A percentile compares a stretch with the other conserved stretches of the same genome.
Conservation (phyloP, 1,284 basidiomycete species). For the Sanghuangporus baumii region DNA sequence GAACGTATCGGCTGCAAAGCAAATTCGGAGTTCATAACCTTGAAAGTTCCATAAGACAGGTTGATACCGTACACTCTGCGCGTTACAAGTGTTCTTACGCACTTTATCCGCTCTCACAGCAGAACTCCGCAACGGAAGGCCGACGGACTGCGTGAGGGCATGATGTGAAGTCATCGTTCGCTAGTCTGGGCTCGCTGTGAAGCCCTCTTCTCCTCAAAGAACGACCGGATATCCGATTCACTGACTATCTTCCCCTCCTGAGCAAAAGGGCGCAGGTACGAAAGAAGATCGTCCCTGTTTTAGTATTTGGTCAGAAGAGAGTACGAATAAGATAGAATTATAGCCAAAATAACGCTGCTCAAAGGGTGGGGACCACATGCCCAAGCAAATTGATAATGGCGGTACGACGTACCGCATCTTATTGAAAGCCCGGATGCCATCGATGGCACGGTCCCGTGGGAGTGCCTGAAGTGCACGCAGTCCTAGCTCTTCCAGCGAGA, state of each 20-base stretch:
- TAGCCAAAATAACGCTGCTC: not conserved
- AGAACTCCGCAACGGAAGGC: not conserved
- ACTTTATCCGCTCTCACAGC: not conserved
- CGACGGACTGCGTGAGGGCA: not conserved
- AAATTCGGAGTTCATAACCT: not conserved
- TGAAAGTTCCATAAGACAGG: not conserved
- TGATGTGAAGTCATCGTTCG: not conserved
- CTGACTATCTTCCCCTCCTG: slow-evolving; percentile 70
- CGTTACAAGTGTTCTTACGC: not conserved
- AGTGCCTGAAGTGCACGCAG: slow-evolving; percentile 64
- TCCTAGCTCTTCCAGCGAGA: slow-evolving; percentile 74
- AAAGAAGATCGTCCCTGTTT: slow-evolving; percentile 63
- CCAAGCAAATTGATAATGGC: not conserved
- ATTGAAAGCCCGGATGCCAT: slow-evolving; percentile 77
- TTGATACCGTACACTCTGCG: not conserved
- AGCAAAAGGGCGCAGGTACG: slow-evolving; percentile 72
- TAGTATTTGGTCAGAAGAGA: not conserved
- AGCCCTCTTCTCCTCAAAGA: slow-evolving; percentile 48
- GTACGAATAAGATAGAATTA: not conserved
- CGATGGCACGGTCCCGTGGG: slow-evolving; percentile 70
- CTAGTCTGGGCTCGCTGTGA: slow-evolving; percentile 1
- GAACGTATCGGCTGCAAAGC: not conserved
- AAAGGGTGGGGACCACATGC: not conserved
- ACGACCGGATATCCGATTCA: slow-evolving; percentile 63
- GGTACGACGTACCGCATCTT: slow-evolving; percentile 55